Evolutionary conservation across 2,329 filamentous ascomycete species (phyloP).

Genomic region (Capronia coronata): DNA sequence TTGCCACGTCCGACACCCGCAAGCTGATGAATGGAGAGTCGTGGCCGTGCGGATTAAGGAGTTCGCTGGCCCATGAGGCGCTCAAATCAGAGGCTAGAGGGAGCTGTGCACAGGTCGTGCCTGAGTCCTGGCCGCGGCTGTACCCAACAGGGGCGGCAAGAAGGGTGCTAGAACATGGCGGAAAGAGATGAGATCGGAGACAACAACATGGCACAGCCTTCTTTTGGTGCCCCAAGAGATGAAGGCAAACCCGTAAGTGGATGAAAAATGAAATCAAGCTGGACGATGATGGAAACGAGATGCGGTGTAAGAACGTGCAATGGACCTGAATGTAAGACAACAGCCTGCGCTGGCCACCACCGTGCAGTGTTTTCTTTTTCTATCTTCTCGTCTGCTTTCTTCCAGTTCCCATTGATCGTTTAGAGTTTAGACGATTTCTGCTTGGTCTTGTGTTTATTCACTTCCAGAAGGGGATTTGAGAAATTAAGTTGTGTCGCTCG

Average conservation of each 20-base stretch:
- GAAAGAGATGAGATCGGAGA: constrained; percentile 10
- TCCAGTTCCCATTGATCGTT: not conserved
- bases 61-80: not conserved
- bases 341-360: constrained; percentile 1
- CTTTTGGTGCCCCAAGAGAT: not conserved
- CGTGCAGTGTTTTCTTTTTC: not conserved
- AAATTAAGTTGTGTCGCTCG: not conserved
- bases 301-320: constrained; percentile 3
- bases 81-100: constrained; percentile 9
- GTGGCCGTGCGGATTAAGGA: constrained; percentile 14
- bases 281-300: not conserved
- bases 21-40: constrained; percentile 3
- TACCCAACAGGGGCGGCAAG: constrained; percentile 10
- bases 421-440: too few species aligned
- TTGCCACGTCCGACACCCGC: constrained; percentile 1
- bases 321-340: constrained; percentile 2
- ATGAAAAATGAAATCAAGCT: constrained; percentile 2
- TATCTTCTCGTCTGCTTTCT: not conserved
- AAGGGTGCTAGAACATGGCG: not conserved
- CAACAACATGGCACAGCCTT: constrained; percentile 1
- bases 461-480: not conserved
- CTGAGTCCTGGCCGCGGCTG: constrained; percentile 11
- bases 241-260: not conserved
- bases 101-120: not conserved
- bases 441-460: not conserved